Base-by-base conservation (phyloP, 2,329 filamentous ascomycete species). In the Fusarium globosum region DNA sequence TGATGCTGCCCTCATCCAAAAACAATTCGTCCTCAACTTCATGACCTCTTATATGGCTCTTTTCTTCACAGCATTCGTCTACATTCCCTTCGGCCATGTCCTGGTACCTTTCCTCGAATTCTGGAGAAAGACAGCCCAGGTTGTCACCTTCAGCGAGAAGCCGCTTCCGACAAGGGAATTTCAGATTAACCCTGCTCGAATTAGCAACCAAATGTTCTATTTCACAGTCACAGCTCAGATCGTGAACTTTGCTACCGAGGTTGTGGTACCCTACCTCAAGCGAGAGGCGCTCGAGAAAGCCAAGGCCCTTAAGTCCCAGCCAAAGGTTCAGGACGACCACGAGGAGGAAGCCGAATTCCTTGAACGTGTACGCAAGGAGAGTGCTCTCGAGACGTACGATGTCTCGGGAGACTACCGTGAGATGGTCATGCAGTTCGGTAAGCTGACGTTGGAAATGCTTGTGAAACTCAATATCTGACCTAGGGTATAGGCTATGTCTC, bases 21-120 rank as follows among this genome's bases (percentile, higher is more conserved):
- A 99, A 85, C 93, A 97, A 39, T 98, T 99, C 79, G 91, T 98
- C 20, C 89, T 98, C 79, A 97, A 98, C 85, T 97, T 98, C 83
- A 96, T 98, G 83, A 97, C 95, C 11, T 97, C 95, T 0, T 98
- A 98, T 81, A 90, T 97, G 59, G 93, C 94, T 2, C 92, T 97
- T n/a, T 92, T 97, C 79, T 88, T 98, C 23, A 98, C 95, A 0
- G 94, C 95, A 1, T 98, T 98, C 76, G 91, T 98, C 71, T 98
- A 98, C 78, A 94, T 97, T 26, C 96, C 96, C 0, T 98, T 98
- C 77, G 96, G 94, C 20, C 90, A 91, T 68, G 83, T 94, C 51
- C 89, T 99, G 16, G 90, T 96, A 0, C 96, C 96, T 0, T 93
- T 97, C 79, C 89, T 99, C 9, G 91, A 97, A 76, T 85, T 98